Percentiles rank a stretch among this genome's conserved stretches.
Conservation (phyloP, 202 grass and related monocot species). For the Elaeis oleifera region DNA sequence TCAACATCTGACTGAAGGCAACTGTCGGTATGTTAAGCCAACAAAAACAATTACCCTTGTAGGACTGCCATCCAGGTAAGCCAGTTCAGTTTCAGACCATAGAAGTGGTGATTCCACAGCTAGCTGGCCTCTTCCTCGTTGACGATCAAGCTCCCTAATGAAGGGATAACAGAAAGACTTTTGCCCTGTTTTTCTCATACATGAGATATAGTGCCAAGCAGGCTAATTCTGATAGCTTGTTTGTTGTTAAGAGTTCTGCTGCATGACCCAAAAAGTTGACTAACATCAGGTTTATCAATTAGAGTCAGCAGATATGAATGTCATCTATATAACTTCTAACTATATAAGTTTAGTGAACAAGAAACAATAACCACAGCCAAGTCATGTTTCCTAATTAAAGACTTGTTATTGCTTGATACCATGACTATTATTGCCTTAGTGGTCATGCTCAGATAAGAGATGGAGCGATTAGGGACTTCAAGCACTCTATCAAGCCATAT, state of each 20-base stretch:
- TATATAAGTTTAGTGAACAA: no score
- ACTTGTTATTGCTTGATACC: no score
- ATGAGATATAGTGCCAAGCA: constrained; percentile 99
- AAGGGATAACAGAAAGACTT: constrained; percentile 90
- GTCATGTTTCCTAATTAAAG: no score
- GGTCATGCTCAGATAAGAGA: no score
- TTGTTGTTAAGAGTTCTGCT: constrained; percentile 96
- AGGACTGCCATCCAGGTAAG: constrained; percentile 78
- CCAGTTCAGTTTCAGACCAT: constrained; percentile 82
- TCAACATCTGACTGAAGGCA: not conserved
- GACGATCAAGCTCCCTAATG: constrained; percentile 88
- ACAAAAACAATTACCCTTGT: constrained; percentile 46
- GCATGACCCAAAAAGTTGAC: constrained; percentile 26
- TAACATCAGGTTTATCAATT: constrained; percentile 3
- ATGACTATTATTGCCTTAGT: no score
- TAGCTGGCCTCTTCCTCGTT: constrained; percentile 88
- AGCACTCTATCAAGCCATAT: no score
- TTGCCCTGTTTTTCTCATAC: constrained; percentile 99
- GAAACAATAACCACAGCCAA: no score
- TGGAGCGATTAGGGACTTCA: no score
- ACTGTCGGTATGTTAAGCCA: not conserved
- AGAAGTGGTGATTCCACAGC: constrained; percentile 93
- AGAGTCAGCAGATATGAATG: constrained; percentile 12
- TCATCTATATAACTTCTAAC: not conserved
- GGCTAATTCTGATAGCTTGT: constrained; percentile 95